Evolutionary conservation across 129 eudicot species (phyloP), one percentile per base, ranked within the genome.

Genomic region (Erigeron canadensis): DNA sequence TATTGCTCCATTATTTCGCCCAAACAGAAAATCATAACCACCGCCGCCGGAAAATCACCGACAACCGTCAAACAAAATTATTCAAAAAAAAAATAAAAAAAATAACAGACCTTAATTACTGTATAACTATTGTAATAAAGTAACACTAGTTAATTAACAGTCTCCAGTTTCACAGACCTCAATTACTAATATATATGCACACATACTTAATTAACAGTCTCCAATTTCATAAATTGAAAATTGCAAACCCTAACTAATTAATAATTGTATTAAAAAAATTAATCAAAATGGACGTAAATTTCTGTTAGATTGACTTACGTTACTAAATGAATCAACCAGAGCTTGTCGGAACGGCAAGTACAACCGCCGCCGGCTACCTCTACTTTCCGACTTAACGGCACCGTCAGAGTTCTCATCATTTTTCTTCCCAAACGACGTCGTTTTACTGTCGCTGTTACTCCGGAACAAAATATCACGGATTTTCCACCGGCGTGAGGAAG

Each of bases 401-500:
- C 57, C 57, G 57, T 51, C 57, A 51, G 57, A 28, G 45, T 57
- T 59, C 55, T 67, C 63, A n/a, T 59, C 75, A 67, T 37, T 50
- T 21, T 70, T 75, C 21, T 56, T 73, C 67, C 10, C 45, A 68
- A 76, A 68, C 69, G 80, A 63, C 10, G 76, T 46, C 7, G 65
- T 71, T 71, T 77, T 84, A 44, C 87, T 79, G 50, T 88, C 96
- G 72, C 91, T 88, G 44, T 72, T 73, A 75, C 89, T 88, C 74
- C 91, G 72, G 70, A 65, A 70, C 0, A 89, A 67, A 9, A 89
- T 71, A 28, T 84, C 79, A 13, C 79, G 83, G 13, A 89, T 51
- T 54, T 76, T 89, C 96, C 96, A 84, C 68, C 91, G 79, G 57
- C 86, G 82, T 12, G 92, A 86, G 57, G 89, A 89, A 16, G 61